A percentile compares a stretch with the other conserved stretches of the same genome.
Conservation (phyloP, 768 basidiomycete genomes). For the Dentipellis fragilis region DNA sequence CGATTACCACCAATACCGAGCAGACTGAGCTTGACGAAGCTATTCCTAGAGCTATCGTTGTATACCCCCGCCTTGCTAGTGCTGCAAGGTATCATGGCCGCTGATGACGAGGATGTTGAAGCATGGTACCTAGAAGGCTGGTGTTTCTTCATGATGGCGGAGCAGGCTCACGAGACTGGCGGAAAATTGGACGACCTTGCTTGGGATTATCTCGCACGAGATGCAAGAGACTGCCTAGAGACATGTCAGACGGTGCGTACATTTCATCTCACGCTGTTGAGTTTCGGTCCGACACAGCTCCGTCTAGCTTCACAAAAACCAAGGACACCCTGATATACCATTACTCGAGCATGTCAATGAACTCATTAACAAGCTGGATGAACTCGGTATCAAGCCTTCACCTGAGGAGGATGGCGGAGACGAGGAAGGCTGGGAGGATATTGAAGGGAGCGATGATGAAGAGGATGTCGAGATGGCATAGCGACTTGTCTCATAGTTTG, state of each 20-base stretch:
- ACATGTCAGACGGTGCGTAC: slow-evolving; percentile 66
- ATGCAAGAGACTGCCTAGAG: slow-evolving; percentile 72
- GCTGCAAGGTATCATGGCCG: slow-evolving; percentile 66
- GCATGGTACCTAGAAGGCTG: slow-evolving; percentile 94
- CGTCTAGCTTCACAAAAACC: slow-evolving; percentile 55
- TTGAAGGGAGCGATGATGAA: slow-evolving; percentile 41
- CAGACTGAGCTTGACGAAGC: slow-evolving; percentile 64
- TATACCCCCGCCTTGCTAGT: slow-evolving; percentile 67
- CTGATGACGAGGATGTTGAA: slow-evolving; percentile 81
- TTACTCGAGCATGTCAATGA: slow-evolving; percentile 69
- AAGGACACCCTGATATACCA: slow-evolving; percentile 68
- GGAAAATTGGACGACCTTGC: slow-evolving; percentile 37
- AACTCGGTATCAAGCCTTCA: slow-evolving; percentile 54
- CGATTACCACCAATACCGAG: slow-evolving; percentile 62
- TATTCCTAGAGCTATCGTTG: slow-evolving; percentile 69
- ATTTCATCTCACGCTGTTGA: neutral
- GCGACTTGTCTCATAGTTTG: neutral
- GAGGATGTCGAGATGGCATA: slow-evolving; percentile 34
- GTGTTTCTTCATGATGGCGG: slow-evolving; percentile 81
- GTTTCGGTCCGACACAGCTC: neutral
- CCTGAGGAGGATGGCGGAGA: slow-evolving; percentile 46
- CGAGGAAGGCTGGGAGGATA: slow-evolving; percentile 50
- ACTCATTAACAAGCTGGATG: slow-evolving; percentile 57
- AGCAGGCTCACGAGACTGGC: slow-evolving; percentile 52
- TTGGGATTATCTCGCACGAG: slow-evolving; percentile 72